phyloP scores from a whole-genome alignment of 2,329 filamentous ascomycete species.

The Neurospora sp. region DNA sequence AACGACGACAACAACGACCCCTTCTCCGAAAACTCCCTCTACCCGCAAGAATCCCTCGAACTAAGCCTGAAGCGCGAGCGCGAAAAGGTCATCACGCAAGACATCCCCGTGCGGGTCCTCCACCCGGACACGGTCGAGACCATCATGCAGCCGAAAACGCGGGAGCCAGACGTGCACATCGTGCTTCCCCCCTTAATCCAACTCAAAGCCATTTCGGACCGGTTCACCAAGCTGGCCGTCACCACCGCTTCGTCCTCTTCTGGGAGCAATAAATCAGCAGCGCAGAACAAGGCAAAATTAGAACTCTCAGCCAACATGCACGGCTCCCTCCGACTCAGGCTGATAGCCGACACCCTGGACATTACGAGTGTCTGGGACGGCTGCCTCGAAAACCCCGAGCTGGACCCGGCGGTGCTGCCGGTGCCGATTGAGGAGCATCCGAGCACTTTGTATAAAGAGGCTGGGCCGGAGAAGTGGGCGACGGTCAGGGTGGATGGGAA shows the following conservation, averaged over 20 bases:
- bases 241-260: constrained; percentile 22
- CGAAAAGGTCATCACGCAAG: constrained; percentile 88
- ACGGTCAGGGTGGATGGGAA: constrained; percentile 84
- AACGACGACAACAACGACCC: constrained; percentile 30
- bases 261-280: no score
- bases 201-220: constrained; percentile 87
- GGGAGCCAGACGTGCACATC: constrained; percentile 91
- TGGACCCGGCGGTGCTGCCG: constrained; percentile 68
- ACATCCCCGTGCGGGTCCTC: constrained; percentile 89
- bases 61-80: constrained; percentile 57
- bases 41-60: constrained; percentile 40
- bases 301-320: constrained; percentile 93
- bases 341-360: constrained; percentile 73
- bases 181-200: constrained; percentile 78
- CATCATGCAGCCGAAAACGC: constrained; percentile 85
- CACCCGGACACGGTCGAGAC: constrained; percentile 75
- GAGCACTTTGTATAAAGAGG: constrained; percentile 66
- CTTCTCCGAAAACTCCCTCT: constrained; percentile 37
- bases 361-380: constrained; percentile 81
- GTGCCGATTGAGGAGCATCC: constrained; percentile 70
- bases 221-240: constrained; percentile 77
- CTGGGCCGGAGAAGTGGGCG: constrained; percentile 76
- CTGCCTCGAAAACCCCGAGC: constrained; percentile 67
- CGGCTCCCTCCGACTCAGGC: constrained; percentile 69
- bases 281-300: constrained; percentile 40